These are phyloP conservation scores for Neurospora sp. DNA, from an alignment of 495 filamentous ascomycete species.

Conservation along the genomic window DNA sequence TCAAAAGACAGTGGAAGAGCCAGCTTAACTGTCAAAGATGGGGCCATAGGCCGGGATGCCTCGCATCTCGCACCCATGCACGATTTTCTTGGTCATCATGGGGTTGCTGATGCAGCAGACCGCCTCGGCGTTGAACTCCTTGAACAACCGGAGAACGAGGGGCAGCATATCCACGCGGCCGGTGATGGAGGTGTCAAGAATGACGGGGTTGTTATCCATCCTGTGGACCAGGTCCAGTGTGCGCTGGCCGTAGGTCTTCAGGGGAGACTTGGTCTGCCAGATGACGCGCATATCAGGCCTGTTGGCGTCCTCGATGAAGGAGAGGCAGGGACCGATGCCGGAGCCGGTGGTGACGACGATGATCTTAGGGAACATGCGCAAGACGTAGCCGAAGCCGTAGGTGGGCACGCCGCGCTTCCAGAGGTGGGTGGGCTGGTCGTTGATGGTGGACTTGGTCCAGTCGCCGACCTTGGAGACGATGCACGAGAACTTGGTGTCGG, in stretches of 20 bases:
- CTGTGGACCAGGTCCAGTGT: slow-evolving; percentile 29
- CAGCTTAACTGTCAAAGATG: slow-evolving; percentile 59
- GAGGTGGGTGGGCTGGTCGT: slow-evolving; percentile 40
- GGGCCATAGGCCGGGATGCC: slow-evolving; percentile 65
- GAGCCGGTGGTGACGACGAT: slow-evolving; percentile 62
- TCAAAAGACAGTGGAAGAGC: background rate
- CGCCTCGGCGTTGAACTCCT: slow-evolving; percentile 54
- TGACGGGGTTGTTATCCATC: slow-evolving; percentile 30
- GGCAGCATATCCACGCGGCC: slow-evolving; percentile 36
- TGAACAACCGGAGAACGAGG: slow-evolving; percentile 44
- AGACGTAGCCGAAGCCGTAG: slow-evolving; percentile 53
- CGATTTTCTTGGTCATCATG: slow-evolving; percentile 40
- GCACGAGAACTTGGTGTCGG: slow-evolving; percentile 42
- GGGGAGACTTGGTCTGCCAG: slow-evolving; percentile 37
- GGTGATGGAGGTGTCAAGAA: slow-evolving; percentile 31
- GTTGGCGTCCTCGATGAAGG: slow-evolving; percentile 25
- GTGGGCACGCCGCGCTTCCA: slow-evolving; percentile 43
- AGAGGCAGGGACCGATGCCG: slow-evolving; percentile 54
- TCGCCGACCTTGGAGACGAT: slow-evolving; percentile 60
- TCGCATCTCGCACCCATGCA: slow-evolving; percentile 57
- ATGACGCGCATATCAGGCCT: slow-evolving; percentile 26
- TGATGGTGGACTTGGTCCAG: slow-evolving; percentile 51
- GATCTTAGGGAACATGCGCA: slow-evolving; percentile 49
- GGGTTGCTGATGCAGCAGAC: slow-evolving; percentile 66
- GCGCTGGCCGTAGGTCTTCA: slow-evolving; percentile 32